Percentiles rank a stretch among this genome's conserved stretches.
phyloP scores from a whole-genome alignment of 441 rosid species.

The Melastoma candidum region DNA sequence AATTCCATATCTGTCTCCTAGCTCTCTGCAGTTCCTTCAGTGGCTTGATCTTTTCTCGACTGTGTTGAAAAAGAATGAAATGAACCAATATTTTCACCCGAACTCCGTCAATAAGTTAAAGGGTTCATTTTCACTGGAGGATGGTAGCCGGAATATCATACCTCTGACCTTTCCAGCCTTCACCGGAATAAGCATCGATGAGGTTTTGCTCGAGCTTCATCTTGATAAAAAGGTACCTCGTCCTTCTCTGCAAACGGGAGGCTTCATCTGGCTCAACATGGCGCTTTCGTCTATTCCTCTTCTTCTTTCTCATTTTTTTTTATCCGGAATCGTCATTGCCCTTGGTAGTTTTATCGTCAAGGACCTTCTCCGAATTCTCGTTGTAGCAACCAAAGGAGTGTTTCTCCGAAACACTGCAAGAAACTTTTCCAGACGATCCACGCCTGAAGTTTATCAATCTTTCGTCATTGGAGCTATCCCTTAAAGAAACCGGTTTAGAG shows the following conservation, averaged over 20 bases:
- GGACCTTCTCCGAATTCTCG: constrained; percentile 19
- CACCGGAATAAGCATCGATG: constrained; percentile 91
- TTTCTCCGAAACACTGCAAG: constrained; percentile 22
- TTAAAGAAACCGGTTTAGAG: constrained; percentile 7
- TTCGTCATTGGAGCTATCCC: constrained; percentile 17
- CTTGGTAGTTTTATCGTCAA: too few species aligned
- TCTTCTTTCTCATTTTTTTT: constrained; percentile 38
- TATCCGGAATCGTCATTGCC: constrained; percentile 20
- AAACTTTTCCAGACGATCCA: constrained; percentile 23
- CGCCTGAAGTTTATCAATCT: constrained; percentile 17
- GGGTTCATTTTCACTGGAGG: constrained; percentile 3
- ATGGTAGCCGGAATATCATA: constrained; percentile 16
- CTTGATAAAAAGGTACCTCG: constrained; percentile 79
- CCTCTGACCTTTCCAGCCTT: constrained; percentile 99
- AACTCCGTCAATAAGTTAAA: neutral
- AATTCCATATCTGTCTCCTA: constrained; percentile 67
- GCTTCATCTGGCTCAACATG: constrained; percentile 60
- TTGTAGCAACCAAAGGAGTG: constrained; percentile 12
- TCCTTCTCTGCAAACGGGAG: constrained; percentile 73
- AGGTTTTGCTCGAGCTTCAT: constrained; percentile 97
- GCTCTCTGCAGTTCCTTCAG: constrained; percentile 88
- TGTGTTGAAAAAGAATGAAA: constrained; percentile 7
- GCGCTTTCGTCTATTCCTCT: constrained; percentile 35
- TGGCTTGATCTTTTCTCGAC: constrained; percentile 95
- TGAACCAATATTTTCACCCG: constrained; percentile 1